These are phyloP conservation scores for Capronia coronata DNA, from an alignment of 2,329 filamentous ascomycete genomes.

Conservation along the genomic window DNA sequence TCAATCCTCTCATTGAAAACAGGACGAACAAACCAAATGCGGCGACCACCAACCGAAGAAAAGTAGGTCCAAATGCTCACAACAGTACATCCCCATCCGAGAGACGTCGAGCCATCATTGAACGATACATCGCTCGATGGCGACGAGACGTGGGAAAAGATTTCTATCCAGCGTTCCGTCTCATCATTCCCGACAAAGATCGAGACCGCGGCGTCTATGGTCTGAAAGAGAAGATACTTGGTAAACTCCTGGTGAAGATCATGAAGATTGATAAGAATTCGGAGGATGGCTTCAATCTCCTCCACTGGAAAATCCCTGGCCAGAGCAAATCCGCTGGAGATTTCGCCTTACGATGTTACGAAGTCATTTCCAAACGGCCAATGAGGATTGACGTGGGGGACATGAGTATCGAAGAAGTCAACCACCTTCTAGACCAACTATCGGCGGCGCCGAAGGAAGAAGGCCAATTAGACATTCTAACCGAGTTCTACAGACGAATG, in stretches of 20 bases:
- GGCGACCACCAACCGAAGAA: constrained; percentile 50
- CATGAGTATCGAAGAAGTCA: constrained; percentile 85
- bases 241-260: constrained; percentile 81
- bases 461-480: constrained; percentile 74
- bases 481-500: constrained; percentile 82
- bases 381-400: constrained; percentile 66
- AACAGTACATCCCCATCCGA: constrained; percentile 64
- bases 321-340: constrained; percentile 72
- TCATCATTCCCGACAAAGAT: constrained; percentile 90
- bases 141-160: constrained; percentile 81
- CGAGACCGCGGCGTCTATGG: constrained; percentile 88
- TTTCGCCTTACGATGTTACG: constrained; percentile 82
- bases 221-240: constrained; percentile 85
- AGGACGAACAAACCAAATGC: constrained; percentile 69
- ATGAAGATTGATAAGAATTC: constrained; percentile 88
- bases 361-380: constrained; percentile 76
- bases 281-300: constrained; percentile 74
- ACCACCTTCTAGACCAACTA: constrained; percentile 72
- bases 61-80: constrained; percentile 49
- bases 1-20: constrained; percentile 73
- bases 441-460: constrained; percentile 70
- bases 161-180: constrained; percentile 83
- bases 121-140: constrained; percentile 81
- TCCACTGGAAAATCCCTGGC: constrained; percentile 89
- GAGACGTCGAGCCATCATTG: constrained; percentile 70